Evolutionary conservation across 2,329 filamentous ascomycete genomes (phyloP), one percentile per base, ranked within the genome.

Genomic region (Huntiella omanensis): DNA sequence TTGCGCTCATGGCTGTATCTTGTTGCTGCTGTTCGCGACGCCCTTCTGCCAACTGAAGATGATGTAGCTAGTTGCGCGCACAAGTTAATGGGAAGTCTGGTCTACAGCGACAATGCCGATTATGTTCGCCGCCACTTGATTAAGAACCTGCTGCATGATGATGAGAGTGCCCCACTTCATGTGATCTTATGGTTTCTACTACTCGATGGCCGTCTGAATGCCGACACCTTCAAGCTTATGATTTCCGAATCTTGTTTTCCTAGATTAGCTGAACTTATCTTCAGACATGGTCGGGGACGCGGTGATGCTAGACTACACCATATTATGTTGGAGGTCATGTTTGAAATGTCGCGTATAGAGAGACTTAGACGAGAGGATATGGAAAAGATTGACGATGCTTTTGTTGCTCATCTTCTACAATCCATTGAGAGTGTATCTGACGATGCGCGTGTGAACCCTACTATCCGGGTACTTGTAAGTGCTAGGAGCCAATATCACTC

Each of bases 321-420:
- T 33, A 64, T 91, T 51, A 67, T 96, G 45, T 69, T 98, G 55
- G 83, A 95, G 61, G 66, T 98, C 48, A 71, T 95, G 58, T 98
- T 94, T 62, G 91, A 96, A 66, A 95, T 95, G 82, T 87, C 85
- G 39, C 75, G 92, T 50, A 85, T 96, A 59, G 86, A 96, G 61
- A 74, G 78, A 52, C 65, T 98, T 50, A 78, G 73, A 46, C 64
- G 71, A 50, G 76, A 84, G 53, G 88, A 98, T 58, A 64, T 98
- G 53, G 56, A 73, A 63, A 83, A 74, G 48, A 81, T 80, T 28
- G 71, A 80, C 53, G 91, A 98, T 57, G 71, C 71, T 43, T 95
- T 98, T 60, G 71, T 96, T 49, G 70, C 75, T 33, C 81, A 83
- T 56, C 73, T 98, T 7, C 86, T 96, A 56, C 72, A 80, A 53